These are phyloP conservation scores for Pseudozyma sp. DNA, from an alignment of 1,284 basidiomycete genomes.

Conservation along the genomic window DNA sequence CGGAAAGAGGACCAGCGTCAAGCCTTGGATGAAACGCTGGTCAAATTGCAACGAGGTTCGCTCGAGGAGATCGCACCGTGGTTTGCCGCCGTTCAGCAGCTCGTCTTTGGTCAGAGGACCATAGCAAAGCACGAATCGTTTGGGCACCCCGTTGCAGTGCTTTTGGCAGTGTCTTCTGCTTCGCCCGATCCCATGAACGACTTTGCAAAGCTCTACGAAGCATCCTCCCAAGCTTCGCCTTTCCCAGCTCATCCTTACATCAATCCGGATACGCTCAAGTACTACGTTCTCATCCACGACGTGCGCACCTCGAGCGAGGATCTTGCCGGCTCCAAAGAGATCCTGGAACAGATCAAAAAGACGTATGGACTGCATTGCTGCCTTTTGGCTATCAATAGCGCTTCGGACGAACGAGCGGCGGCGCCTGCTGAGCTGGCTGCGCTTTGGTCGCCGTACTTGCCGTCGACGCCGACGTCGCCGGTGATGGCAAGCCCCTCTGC, in stretches of 20 bases:
- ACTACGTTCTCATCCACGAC: conserved; percentile 66
- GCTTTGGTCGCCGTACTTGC: conserved; percentile 25
- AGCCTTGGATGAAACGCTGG: conserved; percentile 22
- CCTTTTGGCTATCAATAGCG: conserved; percentile 63
- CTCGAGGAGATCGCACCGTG: conserved; percentile 52
- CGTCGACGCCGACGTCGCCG: conserved; percentile 14
- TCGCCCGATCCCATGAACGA: conserved; percentile 66
- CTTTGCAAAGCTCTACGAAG: conserved; percentile 63
- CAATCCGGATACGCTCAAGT: conserved; percentile 60
- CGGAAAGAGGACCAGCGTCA: background rate
- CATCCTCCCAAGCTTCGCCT: conserved; percentile 34
- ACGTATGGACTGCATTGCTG: conserved; percentile 67
- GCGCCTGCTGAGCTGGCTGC: conserved; percentile 20
- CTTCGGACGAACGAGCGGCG: conserved; percentile 29
- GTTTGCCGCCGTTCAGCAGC: conserved; percentile 52
- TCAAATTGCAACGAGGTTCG: conserved; percentile 18
- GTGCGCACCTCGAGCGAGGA: conserved; percentile 47
- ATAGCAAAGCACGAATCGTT: conserved; percentile 57
- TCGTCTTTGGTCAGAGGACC: conserved; percentile 39
- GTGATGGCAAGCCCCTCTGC: background rate
- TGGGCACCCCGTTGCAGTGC: conserved; percentile 47
- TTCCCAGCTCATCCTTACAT: conserved; percentile 57
- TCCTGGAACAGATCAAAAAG: conserved; percentile 62
- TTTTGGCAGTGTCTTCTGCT: conserved; percentile 58
- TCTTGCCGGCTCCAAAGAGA: conserved; percentile 45